These are phyloP conservation scores for Malassezia japonica DNA, from an alignment of 1,284 basidiomycete species.

Conservation along the genomic window DNA sequence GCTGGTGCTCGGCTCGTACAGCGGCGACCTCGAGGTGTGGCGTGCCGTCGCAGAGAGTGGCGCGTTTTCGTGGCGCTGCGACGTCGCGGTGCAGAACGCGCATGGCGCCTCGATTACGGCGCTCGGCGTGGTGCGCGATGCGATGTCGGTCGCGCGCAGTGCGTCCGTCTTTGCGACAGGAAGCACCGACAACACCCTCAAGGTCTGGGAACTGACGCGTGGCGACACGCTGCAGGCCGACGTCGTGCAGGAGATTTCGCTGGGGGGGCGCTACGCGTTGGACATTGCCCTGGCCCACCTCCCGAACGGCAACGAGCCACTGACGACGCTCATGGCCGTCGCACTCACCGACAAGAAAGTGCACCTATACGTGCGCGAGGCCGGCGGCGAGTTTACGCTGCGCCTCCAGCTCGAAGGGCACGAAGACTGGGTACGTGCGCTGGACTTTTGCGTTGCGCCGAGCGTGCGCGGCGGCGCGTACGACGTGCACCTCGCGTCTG, in stretches of 20 bases:
- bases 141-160: not conserved
- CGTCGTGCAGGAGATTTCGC: slow-evolving; percentile 24
- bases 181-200: slow-evolving; percentile 29
- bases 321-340: slow-evolving; percentile 26
- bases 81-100: slow-evolving; percentile 16
- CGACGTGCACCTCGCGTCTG: slow-evolving; percentile 26
- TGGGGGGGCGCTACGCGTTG: slow-evolving; percentile 33
- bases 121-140: slow-evolving; percentile 25
- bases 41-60: not conserved
- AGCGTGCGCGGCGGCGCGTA: slow-evolving; percentile 1
- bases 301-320: slow-evolving; percentile 3
- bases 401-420: slow-evolving; percentile 35
- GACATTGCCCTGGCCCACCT: slow-evolving; percentile 31
- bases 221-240: slow-evolving; percentile 5
- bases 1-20: slow-evolving; percentile 26
- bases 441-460: slow-evolving; percentile 28
- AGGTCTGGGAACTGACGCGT: slow-evolving; percentile 20
- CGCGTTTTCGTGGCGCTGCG: not conserved
- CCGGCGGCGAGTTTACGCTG: slow-evolving; percentile 17
- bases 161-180: slow-evolving; percentile 27
- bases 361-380: slow-evolving; percentile 22
- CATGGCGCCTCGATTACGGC: slow-evolving; percentile 27
- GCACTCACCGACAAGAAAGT: slow-evolving; percentile 36
- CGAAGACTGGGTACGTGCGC: slow-evolving; percentile 44
- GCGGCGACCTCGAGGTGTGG: slow-evolving; percentile 25